Conservation (phyloP, 805 yeast species). For the Candida pseudofarinosa region DNA sequence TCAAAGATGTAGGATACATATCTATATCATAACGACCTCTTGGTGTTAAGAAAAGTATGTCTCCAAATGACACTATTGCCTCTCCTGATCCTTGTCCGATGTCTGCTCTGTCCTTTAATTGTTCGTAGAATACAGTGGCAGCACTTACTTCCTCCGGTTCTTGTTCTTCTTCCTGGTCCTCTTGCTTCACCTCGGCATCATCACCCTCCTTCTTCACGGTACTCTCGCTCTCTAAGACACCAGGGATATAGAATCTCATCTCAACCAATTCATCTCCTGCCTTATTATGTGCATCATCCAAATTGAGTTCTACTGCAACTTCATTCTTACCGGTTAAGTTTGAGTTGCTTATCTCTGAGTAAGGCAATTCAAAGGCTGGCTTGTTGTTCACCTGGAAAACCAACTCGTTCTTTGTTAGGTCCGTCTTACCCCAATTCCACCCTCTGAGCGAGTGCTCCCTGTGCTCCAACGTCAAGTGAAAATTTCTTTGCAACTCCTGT, state of each 20-base stretch:
- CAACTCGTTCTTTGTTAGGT: constrained; percentile 87
- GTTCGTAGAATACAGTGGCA: constrained; percentile 85
- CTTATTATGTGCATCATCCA: constrained; percentile 52
- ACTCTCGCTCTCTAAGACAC: constrained; percentile 57
- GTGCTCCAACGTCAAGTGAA: constrained; percentile 68
- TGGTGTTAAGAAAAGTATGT: constrained; percentile 89
- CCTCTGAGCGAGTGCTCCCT: constrained; percentile 93
- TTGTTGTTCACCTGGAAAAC: constrained; percentile 80
- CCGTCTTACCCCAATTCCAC: constrained; percentile 98
- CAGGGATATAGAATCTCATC: constrained; percentile 89
- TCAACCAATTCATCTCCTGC: constrained; percentile 97
- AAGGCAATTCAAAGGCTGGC: constrained; percentile 91
- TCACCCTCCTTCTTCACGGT: constrained; percentile 21
- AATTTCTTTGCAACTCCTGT: constrained; percentile 76
- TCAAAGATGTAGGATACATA: constrained; percentile 79
- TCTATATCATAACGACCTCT: constrained; percentile 98
- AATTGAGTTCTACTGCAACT: constrained; percentile 82
- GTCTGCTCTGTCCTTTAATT: constrained; percentile 86
- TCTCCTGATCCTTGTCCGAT: constrained; percentile 94
- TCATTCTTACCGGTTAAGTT: constrained; percentile 90
- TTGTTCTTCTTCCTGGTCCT: constrained; percentile 17
- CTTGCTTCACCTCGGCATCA: constrained; percentile 27
- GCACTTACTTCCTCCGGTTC: constrained; percentile 55
- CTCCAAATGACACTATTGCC: constrained; percentile 89
- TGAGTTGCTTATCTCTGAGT: constrained; percentile 71